phyloP scores from a whole-genome alignment of 2,329 filamentous ascomycete species.

The Exophiala sideris region DNA sequence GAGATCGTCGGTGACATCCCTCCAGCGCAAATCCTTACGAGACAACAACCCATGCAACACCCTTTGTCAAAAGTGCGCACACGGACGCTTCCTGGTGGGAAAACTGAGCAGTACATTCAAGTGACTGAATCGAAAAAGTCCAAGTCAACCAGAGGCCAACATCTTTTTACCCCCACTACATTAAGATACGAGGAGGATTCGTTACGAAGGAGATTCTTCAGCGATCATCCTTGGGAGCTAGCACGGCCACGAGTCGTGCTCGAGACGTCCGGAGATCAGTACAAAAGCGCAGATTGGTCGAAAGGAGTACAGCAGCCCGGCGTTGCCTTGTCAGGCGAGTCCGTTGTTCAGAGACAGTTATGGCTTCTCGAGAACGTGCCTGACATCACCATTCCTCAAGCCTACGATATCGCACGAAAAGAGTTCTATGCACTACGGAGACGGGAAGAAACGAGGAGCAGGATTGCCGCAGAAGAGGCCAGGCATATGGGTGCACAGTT shows the following conservation, averaged over 20 bases:
- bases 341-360: slow-evolving; percentile 87
- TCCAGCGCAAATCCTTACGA: slow-evolving; percentile 58
- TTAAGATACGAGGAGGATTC: slow-evolving; percentile 81
- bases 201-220: slow-evolving; percentile 78
- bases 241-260: slow-evolving; percentile 81
- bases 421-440: slow-evolving; percentile 89
- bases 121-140: slow-evolving; percentile 27
- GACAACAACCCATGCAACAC: slow-evolving; percentile 52
- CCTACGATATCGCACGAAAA: slow-evolving; percentile 82
- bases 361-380: slow-evolving; percentile 70
- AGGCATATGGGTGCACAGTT: slow-evolving; percentile 83
- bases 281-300: slow-evolving; percentile 58
- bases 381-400: slow-evolving; percentile 59
- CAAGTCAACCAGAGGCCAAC: slow-evolving; percentile 60
- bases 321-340: slow-evolving; percentile 77
- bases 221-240: slow-evolving; percentile 95
- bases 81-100: slow-evolving; percentile 30
- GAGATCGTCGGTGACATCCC: slow-evolving; percentile 55
- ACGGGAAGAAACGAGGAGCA: slow-evolving; percentile 73
- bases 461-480: slow-evolving; percentile 85
- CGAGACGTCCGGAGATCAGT: slow-evolving; percentile 81
- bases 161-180: slow-evolving; percentile 73
- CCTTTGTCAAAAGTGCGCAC: slow-evolving; percentile 40
- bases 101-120: slow-evolving; percentile 21
- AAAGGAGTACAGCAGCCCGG: slow-evolving; percentile 68